Percentiles rank a stretch among this genome's conserved stretches.
Conservation (phyloP, 2,329 filamentous ascomycete genomes). For the Moelleriella libera region DNA sequence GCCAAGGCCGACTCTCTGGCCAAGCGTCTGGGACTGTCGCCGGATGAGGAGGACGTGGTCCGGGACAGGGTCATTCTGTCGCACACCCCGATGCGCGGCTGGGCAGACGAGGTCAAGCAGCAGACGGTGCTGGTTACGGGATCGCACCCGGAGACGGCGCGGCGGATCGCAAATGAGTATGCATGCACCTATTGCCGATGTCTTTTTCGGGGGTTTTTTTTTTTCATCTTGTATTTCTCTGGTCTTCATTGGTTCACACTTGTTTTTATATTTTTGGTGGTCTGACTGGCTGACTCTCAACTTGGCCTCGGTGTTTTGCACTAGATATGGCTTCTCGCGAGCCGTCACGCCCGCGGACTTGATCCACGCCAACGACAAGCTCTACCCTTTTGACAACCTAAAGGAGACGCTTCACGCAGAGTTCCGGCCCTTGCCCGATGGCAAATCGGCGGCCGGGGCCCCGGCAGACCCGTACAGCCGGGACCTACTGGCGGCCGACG, state of each 20-base stretch:
- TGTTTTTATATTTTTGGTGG: too few species aligned
- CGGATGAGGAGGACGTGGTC: conserved; percentile 19
- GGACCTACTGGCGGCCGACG: conserved; percentile 18
- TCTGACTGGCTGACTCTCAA: neutral
- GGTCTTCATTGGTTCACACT: too few species aligned
- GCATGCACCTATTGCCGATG: conserved; percentile 4
- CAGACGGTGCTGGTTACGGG: conserved; percentile 61
- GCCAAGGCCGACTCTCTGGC: conserved; percentile 19
- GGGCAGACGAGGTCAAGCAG: conserved; percentile 20
- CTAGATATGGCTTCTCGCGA: conserved; percentile 56
- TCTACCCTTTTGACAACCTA: conserved; percentile 65
- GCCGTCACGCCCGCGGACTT: conserved; percentile 83
- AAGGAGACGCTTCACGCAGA: conserved; percentile 15
- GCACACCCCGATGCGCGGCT: conserved; percentile 73
- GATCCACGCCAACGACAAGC: conserved; percentile 52
- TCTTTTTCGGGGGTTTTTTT: too few species aligned
- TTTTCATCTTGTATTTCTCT: too few species aligned
- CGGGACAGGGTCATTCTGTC: conserved; percentile 48
- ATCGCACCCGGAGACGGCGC: conserved; percentile 51
- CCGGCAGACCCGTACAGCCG: conserved; percentile 16
- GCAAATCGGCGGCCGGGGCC: conserved; percentile 13
- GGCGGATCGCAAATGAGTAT: conserved; percentile 56
- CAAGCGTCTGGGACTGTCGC: conserved; percentile 15
- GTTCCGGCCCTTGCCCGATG: conserved; percentile 16
- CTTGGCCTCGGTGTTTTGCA: neutral